phyloP scores from a whole-genome alignment of 352 stramenopile genomes.

The Globisporangium nagaii region DNA sequence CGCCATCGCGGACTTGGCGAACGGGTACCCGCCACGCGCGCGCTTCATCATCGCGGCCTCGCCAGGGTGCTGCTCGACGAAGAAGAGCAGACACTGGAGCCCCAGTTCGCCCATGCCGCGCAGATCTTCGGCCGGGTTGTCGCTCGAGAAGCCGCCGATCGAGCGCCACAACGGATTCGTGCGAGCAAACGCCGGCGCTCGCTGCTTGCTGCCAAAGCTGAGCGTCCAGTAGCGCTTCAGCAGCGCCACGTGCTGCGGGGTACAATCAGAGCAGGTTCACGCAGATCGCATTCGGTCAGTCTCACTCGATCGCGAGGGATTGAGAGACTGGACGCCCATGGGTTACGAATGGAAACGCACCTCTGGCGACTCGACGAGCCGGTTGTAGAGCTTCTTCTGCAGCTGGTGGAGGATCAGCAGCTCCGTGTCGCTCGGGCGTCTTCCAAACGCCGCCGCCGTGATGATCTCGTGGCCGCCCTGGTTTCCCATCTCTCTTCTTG shows the following conservation, averaged over 20 bases:
- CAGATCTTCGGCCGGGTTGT: slow-evolving; percentile 51
- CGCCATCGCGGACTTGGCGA: slow-evolving; percentile 50
- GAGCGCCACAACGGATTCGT: slow-evolving; percentile 36
- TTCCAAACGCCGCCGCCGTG: slow-evolving; percentile 32
- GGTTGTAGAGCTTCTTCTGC: slow-evolving; percentile 50
- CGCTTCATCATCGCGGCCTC: slow-evolving; percentile 67
- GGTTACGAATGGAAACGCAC: slow-evolving; percentile 18
- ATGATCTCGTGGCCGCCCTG: slow-evolving; percentile 21
- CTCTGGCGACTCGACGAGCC: slow-evolving; percentile 56
- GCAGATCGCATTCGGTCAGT: neutral
- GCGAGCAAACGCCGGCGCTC: slow-evolving; percentile 30
- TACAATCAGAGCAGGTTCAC: too few relatives aligned
- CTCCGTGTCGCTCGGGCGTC: slow-evolving; percentile 50
- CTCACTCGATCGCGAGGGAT: neutral
- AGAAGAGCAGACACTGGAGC: slow-evolving; percentile 63
- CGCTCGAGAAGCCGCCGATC: slow-evolving; percentile 38
- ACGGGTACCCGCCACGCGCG: slow-evolving; percentile 48
- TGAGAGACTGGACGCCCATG: neutral
- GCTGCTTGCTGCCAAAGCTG: slow-evolving; percentile 27
- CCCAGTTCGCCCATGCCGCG: slow-evolving; percentile 52
- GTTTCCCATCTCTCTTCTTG: slow-evolving; percentile 35
- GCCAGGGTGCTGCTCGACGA: slow-evolving; percentile 47
- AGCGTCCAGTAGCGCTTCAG: slow-evolving; percentile 58
- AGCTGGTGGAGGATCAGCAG: slow-evolving; percentile 59
- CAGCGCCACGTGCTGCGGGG: slow-evolving; percentile 44